Evolutionary conservation across 228 moss, liverwort and hornwort species (phyloP), one percentile per base, ranked within the genome.

Genomic region (Sphagnum magellanicum): DNA sequence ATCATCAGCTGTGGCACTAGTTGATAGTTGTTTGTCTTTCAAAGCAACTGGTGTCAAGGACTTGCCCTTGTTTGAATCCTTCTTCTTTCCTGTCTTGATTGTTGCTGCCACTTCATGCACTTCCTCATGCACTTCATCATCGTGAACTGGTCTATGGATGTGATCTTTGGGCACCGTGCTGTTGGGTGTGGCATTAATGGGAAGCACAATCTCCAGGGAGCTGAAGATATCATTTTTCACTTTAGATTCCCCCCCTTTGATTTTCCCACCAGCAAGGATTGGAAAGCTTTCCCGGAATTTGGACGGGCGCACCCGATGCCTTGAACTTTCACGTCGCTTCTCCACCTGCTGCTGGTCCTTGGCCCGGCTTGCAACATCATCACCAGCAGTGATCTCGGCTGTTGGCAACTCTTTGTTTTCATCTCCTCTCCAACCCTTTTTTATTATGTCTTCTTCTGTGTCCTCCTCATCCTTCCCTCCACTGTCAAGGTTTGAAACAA

Each of bases 201-300:
- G 77, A 48, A 80, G 72, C 53, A 87, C 68, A 55, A 82, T 74
- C 51, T 95, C 90, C 76, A 88, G 48, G 50, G 87, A 74, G 50
- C 77, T 80, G 5, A 71, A 68, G 6, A n/a, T 73, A n/a, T 85
- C 89, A 59, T 90, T 89, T 5, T 53, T 68, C 61, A 69, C 82
- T 74, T 79, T 91, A 0, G 62, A 16, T 50, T 90, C 86, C 52
- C 77, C 88, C 52, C 79, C 83, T 73, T 88, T 92, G 63, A 77
- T 72, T 74, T 84, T 90, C 14, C 74, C 64, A 32, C 32, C 32
- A 59, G 72, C 78, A 59, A 72, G 76, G 4, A 68, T 55, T 4
- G 87, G 81, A 68, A 83, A 74, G 50, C 79, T 82, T 71, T 95
- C 92, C 67, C 92, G 78, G 71, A 92, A 92, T 72, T 95, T 95